Percentiles rank a stretch among this genome's conserved stretches.
phyloP scores from a whole-genome alignment of 2,329 filamentous ascomycete species.

The Venturia pyrina region DNA sequence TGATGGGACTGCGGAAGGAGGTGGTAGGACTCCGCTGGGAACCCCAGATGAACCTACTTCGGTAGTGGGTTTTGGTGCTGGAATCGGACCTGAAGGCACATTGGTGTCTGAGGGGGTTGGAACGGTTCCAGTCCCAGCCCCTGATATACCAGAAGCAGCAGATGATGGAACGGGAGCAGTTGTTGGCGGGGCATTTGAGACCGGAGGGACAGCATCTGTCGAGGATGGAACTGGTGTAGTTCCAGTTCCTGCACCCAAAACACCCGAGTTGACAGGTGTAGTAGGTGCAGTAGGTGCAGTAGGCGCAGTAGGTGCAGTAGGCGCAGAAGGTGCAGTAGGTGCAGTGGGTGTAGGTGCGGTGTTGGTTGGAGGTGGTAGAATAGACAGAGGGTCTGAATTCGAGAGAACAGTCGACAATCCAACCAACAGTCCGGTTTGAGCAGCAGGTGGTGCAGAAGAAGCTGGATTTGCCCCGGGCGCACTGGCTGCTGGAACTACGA shows the following conservation, averaged over 20 bases:
- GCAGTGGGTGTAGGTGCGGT: not conserved
- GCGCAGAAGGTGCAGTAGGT: not conserved
- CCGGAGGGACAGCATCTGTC: not conserved
- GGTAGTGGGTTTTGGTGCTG: not conserved
- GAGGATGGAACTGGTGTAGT: not conserved
- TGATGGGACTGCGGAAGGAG: not conserved
- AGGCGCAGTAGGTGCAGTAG: too few relatives aligned
- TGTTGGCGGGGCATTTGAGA: not conserved
- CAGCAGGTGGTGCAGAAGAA: not conserved
- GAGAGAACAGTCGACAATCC: conserved; percentile 1
- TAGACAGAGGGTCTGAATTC: not conserved
- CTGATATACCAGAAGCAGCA: not conserved
- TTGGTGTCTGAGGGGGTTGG: not conserved
- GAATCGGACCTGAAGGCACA: not conserved
- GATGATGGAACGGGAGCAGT: not conserved
- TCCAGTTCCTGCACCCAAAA: not conserved
- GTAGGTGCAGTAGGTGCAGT: too few relatives aligned
- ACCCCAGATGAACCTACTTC: not conserved
- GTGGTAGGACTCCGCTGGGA: not conserved
- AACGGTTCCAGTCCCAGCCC: not conserved
- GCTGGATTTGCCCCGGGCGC: not conserved
- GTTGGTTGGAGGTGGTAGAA: not conserved
- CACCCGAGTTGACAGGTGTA: not conserved
- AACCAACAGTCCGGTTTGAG: not conserved
- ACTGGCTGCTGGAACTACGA: not conserved